phyloP scores from a whole-genome alignment of 495 filamentous ascomycete species.

The Penicillium roqueforti region DNA sequence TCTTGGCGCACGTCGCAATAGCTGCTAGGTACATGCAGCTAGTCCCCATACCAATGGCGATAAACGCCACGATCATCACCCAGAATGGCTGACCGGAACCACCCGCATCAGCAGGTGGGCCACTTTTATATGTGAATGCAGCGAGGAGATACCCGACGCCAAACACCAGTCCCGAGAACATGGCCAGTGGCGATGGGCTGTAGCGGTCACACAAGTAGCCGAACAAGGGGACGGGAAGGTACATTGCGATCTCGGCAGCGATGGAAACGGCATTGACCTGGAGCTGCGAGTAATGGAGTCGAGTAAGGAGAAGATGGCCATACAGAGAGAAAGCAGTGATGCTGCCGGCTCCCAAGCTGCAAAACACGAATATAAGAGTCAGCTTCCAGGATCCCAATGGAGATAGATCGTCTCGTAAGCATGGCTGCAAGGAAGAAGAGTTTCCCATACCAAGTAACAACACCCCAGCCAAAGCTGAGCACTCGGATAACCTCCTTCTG shows the following conservation, averaged over 20 bases:
- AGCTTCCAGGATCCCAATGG: constrained; percentile 2
- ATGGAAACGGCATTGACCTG: constrained; percentile 88
- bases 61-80: constrained; percentile 81
- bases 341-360: constrained; percentile 72
- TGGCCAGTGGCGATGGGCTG: constrained; percentile 67
- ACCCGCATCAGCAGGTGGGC: constrained; percentile 50
- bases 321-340: constrained; percentile 89
- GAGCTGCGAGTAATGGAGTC: constrained; percentile 80
- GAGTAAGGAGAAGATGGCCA: constrained; percentile 77
- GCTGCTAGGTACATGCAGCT: constrained; percentile 80
- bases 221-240: constrained; percentile 81
- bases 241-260: constrained; percentile 78
- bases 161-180: constrained; percentile 69
- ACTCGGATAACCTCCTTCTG: constrained; percentile 49
- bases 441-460: constrained; percentile 51
- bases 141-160: constrained; percentile 79
- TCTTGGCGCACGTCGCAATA: constrained; percentile 94
- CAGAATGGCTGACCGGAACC: constrained; percentile 68
- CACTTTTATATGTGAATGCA: constrained; percentile 68
- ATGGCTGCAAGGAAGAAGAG: not conserved
- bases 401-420: not conserved
- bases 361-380: constrained; percentile 2
- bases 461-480: constrained; percentile 56
- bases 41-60: constrained; percentile 74
- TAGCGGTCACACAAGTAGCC: constrained; percentile 88